Evolutionary conservation across 2,329 filamentous ascomycete species (phyloP), one percentile per base, ranked within the genome.

Genomic region (Emergomyces pasteurianus): DNA sequence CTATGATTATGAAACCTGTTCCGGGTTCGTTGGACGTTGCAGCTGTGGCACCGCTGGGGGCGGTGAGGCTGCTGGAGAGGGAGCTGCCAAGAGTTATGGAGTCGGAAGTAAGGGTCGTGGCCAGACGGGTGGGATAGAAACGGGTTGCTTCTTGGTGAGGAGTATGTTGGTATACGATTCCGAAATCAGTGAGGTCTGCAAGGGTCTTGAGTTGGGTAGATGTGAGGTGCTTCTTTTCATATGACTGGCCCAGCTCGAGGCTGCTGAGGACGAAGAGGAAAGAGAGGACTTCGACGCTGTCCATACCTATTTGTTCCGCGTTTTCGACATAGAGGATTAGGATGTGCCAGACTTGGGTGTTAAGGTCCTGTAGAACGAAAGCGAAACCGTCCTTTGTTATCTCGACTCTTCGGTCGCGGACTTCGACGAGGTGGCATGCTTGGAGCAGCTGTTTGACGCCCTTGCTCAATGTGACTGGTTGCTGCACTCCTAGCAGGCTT

Each of bases 221-320:
- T 0, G 90, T 89, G 56, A 99, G 81, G 34, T 89, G 89, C 49
- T 86, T 83, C 23, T 90, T 96, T 71, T 90, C 89, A 78, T 99
- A 99, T 47, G 90, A 89, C 64, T 89, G 86, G 14, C 94, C 94
- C 10, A 97, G 86, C 71, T 97, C 92, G 62, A 97, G 84, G 58
- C 89, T 95, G 53, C 92, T 92, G 34, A 99, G 86, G 71, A 96
- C 89, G 74, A 99, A 97, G 67, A 99, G 85, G 73, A 99, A 99
- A 7, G 90, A 92, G 6, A 99, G 84, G 72, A 97, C 92, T 70
- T 99, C 94, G 55, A 96, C 91, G 62, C 88, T 86, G 66, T 96
- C 90, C 80, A 96, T 87, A 38, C 83, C 83, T 18, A 89, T 81
- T 60, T 80, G 78, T 67, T 90, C 87, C 52, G 88, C 88, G 63